phyloP scores from a whole-genome alignment of 73 alveolate genomes.

The Stentor roeselii region DNA sequence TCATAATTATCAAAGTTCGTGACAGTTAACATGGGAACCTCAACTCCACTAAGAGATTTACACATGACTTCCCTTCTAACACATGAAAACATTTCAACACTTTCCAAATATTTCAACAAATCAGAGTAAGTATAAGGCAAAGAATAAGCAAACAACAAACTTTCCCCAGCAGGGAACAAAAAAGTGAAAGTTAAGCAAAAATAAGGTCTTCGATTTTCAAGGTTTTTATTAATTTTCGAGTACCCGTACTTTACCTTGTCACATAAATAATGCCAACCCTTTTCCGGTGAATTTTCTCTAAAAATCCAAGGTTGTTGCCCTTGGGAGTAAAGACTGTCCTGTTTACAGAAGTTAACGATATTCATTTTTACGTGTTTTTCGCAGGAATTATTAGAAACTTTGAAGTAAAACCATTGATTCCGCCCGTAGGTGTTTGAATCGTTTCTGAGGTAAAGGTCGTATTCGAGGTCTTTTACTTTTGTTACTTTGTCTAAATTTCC shows the following conservation, averaged over 20 bases:
- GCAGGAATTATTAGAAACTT: conserved; percentile 44
- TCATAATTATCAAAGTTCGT: conserved; percentile 33
- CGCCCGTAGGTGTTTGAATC: conserved; percentile 87
- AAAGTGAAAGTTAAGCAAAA: conserved; percentile 48
- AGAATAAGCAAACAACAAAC: conserved; percentile 63
- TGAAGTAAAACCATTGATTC: conserved; percentile 81
- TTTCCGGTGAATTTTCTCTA: conserved; percentile 47
- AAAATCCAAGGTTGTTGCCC: conserved; percentile 46
- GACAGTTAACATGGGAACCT: conserved; percentile 53
- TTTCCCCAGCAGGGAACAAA: conserved; percentile 64
- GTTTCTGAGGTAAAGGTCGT: conserved; percentile 68
- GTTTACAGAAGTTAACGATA: conserved; percentile 75
- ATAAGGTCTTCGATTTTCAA: conserved; percentile 22
- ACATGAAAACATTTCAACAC: neutral
- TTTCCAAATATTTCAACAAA: conserved; percentile 48
- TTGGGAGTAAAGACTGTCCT: conserved; percentile 54
- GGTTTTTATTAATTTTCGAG: conserved; percentile 24
- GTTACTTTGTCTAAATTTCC: conserved; percentile 59
- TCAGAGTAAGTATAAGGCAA: conserved; percentile 72
- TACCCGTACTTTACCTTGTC: conserved; percentile 46
- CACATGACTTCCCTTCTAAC: conserved; percentile 44
- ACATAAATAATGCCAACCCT: conserved; percentile 52
- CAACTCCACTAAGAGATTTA: conserved; percentile 55
- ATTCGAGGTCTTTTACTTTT: conserved; percentile 37
- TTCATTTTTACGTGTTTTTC: conserved; percentile 62